Base-by-base conservation (phyloP, 441 rosid genomes). In the Gossypium trilobum region DNA sequence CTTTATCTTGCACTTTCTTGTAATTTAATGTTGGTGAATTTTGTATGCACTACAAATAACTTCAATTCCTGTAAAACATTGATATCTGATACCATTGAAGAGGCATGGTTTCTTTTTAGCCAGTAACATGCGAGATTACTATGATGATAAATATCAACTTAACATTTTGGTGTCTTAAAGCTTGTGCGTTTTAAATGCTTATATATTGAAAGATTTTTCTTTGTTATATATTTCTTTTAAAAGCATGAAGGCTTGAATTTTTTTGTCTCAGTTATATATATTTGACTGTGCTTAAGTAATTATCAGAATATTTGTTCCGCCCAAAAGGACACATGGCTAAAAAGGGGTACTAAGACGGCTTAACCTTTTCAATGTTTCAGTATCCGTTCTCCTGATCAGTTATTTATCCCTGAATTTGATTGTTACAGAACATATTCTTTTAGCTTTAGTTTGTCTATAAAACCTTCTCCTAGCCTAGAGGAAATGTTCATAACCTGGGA, bases 201-300 rank as follows among this genome's bases (percentile, higher is more conserved):
- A 20, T 44, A 13, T 44, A 46, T 65, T 22, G 36, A 66, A 66
- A 44, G 70, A 33, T 44, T 23, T 66, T 46, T 31, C 33, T 44
- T n/a, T 66, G 70, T 66, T 66, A 23, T 42, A 39, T 64, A 64
- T 64, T 11, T 64, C 17, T 42, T 64, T 10, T 19, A 33, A 42
- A 39, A 42, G 17, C 69, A 1, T 42, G 52, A 20, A 4, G 54
- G 17, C 29, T 42, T 42, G 29, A 64, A 39, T 5, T 33, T 33
- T 64, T 64, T 42, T 10, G 16, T 17, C 54, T 64, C 7, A 20
- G 27, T 64, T 42, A 10, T 39, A n/a, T n/a, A 31, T 61, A 66
- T 6, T 66, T 46, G 39, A 66, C 13, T 46, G 7, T 16, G 20
- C 36, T 46, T 14, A 46, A 46, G 20, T 44, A 46, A 66, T 3